phyloP scores from a whole-genome alignment of 2,329 filamentous ascomycete species.

The Nemania serpens region DNA sequence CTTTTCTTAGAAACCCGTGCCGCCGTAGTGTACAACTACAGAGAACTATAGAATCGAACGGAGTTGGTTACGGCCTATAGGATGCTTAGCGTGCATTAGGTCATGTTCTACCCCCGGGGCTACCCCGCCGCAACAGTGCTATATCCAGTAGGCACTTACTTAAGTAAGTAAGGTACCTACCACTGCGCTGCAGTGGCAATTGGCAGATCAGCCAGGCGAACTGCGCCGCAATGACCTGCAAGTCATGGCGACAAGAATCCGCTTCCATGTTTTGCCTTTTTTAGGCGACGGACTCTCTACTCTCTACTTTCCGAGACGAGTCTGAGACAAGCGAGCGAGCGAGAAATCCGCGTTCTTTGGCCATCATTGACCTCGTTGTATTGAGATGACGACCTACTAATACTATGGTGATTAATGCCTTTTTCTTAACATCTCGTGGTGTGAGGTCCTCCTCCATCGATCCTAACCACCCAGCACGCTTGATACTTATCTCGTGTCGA shows the following conservation, averaged over 20 bases:
- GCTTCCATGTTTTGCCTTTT: background rate
- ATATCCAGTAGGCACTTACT: background rate
- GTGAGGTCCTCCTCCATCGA: background rate
- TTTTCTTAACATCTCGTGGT: background rate
- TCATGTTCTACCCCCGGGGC: background rate
- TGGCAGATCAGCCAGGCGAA: too few relatives aligned
- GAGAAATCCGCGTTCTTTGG: background rate
- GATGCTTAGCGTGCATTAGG: background rate
- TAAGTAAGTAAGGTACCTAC: background rate
- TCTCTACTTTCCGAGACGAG: background rate
- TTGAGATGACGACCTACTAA: background rate
- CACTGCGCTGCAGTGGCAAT: too few relatives aligned
- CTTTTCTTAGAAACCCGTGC: slow-evolving; percentile 16
- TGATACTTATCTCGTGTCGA: background rate
- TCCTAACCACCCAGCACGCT: too few relatives aligned
- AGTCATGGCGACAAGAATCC: background rate
- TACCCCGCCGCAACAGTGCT: slow-evolving; percentile 18
- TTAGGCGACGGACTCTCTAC: too few relatives aligned
- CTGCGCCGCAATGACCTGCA: slow-evolving; percentile 12
- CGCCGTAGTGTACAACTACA: too few relatives aligned
- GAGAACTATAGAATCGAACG: background rate
- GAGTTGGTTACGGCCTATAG: background rate
- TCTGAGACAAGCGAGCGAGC: too few relatives aligned
- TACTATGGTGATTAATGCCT: background rate
- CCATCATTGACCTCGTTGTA: background rate